phyloP scores from a whole-genome alignment of 176 grass and related monocot genomes.

The Oryza longistaminata region DNA sequence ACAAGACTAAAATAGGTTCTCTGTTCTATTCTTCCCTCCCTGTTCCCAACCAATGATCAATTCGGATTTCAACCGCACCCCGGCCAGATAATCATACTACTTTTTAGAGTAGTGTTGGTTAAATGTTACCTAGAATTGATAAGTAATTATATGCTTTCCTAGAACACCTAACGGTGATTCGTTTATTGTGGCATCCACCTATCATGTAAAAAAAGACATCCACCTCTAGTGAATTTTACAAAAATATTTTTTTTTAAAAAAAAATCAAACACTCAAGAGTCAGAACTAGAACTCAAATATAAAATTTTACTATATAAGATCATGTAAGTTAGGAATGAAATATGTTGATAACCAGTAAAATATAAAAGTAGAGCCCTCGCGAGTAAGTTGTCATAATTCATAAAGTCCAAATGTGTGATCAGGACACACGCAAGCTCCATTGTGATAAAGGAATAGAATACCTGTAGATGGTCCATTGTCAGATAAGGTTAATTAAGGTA shows the following conservation, averaged over 20 bases:
- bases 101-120: neutral
- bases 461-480: neutral
- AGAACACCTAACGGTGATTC: neutral
- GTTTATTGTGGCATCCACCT: neutral
- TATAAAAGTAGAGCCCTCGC: neutral
- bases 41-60: neutral
- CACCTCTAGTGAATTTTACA: neutral
- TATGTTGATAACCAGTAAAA: neutral
- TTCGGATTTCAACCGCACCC: neutral
- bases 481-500: neutral
- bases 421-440: neutral
- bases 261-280: neutral
- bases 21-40: neutral
- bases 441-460: neutral
- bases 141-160: neutral
- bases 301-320: neutral
- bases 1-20: neutral
- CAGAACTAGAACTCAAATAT: neutral
- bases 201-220: neutral
- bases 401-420: slow-evolving; percentile 4
- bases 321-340: neutral
- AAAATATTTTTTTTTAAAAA: neutral
- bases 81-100: neutral
- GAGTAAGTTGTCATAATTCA: neutral
- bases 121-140: neutral